Evolutionary conservation across 2,329 filamentous ascomycete species (phyloP).

Genomic region (Epichloe festucae): DNA sequence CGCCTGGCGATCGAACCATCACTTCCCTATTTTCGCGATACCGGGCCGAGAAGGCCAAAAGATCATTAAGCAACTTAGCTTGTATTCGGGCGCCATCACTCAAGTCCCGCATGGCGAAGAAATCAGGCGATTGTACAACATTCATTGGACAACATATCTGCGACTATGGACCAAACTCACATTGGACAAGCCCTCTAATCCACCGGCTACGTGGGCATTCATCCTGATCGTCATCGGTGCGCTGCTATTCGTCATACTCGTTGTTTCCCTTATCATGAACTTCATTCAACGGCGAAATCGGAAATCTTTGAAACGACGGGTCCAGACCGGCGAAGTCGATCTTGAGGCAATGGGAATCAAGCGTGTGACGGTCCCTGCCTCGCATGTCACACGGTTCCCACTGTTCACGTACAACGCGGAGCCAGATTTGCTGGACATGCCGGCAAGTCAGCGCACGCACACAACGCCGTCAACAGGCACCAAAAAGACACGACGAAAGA

Average conservation of each 20-base stretch:
- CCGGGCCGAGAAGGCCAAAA: constrained; percentile 50
- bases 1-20: constrained; percentile 57
- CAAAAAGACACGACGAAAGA: constrained; percentile 17
- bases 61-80: constrained; percentile 58
- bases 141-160: constrained; percentile 45
- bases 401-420: constrained; percentile 62
- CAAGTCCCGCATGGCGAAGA: constrained; percentile 44
- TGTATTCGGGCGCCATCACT: constrained; percentile 66
- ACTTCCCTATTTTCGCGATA: constrained; percentile 75
- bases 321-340: constrained; percentile 69
- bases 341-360: constrained; percentile 79
- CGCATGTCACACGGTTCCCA: constrained; percentile 61
- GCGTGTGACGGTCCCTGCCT: constrained; percentile 60
- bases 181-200: constrained; percentile 30
- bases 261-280: constrained; percentile 63
- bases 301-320: constrained; percentile 51
- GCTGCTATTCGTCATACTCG: constrained; percentile 52
- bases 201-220: constrained; percentile 76
- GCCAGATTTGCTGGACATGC: constrained; percentile 28
- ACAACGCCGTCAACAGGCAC: constrained; percentile 17
- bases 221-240: constrained; percentile 57
- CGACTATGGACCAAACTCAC: constrained; percentile 45
- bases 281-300: constrained; percentile 61
- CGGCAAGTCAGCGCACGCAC: constrained; percentile 11
- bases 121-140: constrained; percentile 40